Evolutionary conservation across 192 early-diverging fungal species (phyloP).

Genomic region (Phlyctochytrium bullatum): DNA sequence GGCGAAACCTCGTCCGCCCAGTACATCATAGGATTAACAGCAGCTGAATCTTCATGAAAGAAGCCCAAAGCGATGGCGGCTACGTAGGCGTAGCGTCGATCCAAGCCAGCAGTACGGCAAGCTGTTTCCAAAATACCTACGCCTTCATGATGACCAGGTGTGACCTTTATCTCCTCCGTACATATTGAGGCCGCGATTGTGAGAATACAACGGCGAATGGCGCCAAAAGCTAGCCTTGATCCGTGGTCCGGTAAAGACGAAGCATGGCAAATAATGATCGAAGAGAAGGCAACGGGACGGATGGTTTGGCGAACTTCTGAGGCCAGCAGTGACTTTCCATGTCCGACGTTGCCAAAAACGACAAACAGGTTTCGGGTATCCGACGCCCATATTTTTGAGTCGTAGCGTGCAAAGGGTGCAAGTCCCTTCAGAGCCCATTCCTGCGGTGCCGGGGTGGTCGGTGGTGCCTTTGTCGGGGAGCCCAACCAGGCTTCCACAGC

Average conservation of each 20-base stretch:
- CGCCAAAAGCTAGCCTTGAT: not conserved
- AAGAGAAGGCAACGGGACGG: not conserved
- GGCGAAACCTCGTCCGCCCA: not conserved
- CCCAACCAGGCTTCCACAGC: not conserved
- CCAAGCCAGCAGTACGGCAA: not conserved
- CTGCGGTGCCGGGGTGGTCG: no score
- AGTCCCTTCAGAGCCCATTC: no score
- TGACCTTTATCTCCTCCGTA: not conserved
- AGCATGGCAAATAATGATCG: no score
- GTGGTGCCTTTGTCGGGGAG: no score
- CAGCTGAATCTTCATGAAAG: no score
- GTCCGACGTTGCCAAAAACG: not conserved
- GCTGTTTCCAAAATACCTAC: not conserved
- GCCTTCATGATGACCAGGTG: not conserved
- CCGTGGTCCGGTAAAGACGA: not conserved
- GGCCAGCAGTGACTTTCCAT: not conserved
- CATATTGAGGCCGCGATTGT: not conserved
- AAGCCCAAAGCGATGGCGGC: not conserved
- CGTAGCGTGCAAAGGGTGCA: not conserved
- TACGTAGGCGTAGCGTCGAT: not conserved
- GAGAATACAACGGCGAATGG: not conserved
- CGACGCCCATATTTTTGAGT: not conserved
- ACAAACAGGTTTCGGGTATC: not conserved
- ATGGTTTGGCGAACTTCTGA: not conserved
- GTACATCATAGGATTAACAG: not conserved